These are phyloP conservation scores for Wickerhamomyces xylosicus DNA, from an alignment of 805 yeast genomes.

Conservation along the genomic window DNA sequence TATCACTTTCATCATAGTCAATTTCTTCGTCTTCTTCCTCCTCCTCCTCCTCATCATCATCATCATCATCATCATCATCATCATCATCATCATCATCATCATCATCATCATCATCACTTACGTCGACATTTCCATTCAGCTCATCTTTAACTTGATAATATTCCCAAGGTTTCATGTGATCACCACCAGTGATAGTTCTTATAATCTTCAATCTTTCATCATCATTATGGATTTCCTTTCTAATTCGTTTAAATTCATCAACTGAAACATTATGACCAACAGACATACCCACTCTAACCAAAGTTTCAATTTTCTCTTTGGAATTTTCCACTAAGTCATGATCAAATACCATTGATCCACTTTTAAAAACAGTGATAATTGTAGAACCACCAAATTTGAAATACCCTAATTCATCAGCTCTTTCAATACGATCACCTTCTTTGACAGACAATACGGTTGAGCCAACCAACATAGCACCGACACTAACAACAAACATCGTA, in stretches of 20 bases:
- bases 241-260: constrained; percentile 38
- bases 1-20: not conserved
- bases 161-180: constrained; percentile 17
- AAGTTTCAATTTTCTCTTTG: constrained; percentile 60
- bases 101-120: constrained; percentile 5
- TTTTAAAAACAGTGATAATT: constrained; percentile 53
- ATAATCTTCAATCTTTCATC: constrained; percentile 39
- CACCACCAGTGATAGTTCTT: constrained; percentile 50
- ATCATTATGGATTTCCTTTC: constrained; percentile 32
- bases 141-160: constrained; percentile 10
- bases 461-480: constrained; percentile 99
- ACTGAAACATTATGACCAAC: constrained; percentile 61
- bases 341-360: constrained; percentile 47
- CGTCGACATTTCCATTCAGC: constrained; percentile 1
- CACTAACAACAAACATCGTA: constrained; percentile 61
- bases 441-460: constrained; percentile 65
- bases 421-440: constrained; percentile 43
- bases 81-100: constrained; percentile 5
- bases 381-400: constrained; percentile 97
- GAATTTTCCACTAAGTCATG: constrained; percentile 67
- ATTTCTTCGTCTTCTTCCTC: not conserved
- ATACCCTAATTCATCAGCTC: constrained; percentile 86
- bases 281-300: constrained; percentile 85
- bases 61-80: constrained; percentile 4
- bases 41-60: constrained; percentile 2